These are phyloP conservation scores for Globisporangium rhizosaccharum DNA, from an alignment of 352 stramenopile species.

Conservation along the genomic window DNA sequence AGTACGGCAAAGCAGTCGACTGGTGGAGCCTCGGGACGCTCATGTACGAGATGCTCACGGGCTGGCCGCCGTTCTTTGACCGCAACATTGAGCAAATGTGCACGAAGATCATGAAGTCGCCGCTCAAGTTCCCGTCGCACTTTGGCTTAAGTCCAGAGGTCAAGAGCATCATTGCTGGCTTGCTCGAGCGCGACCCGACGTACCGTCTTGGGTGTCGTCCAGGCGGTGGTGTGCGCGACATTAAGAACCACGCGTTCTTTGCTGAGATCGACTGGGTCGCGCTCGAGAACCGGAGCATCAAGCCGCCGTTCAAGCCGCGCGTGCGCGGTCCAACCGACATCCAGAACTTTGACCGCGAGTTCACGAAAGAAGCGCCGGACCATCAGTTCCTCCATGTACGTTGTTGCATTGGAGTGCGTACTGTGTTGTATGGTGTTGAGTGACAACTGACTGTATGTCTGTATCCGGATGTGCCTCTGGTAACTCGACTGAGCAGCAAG, in stretches of 20 bases:
- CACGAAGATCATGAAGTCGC: constrained; percentile 88
- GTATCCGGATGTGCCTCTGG: background rate
- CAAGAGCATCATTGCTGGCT: constrained; percentile 72
- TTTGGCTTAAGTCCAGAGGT: constrained; percentile 71
- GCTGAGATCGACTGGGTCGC: constrained; percentile 68
- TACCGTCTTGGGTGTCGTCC: constrained; percentile 71
- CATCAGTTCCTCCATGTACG: constrained; percentile 59
- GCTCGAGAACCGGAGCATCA: constrained; percentile 62
- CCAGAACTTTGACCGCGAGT: constrained; percentile 88
- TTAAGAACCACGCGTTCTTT: constrained; percentile 83
- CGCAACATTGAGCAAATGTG: constrained; percentile 90
- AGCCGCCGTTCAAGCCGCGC: constrained; percentile 84
- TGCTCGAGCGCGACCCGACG: constrained; percentile 66
- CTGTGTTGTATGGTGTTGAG: background rate
- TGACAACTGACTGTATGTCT: constrained; percentile 2
- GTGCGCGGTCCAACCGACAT: constrained; percentile 75
- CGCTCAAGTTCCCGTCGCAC: constrained; percentile 83
- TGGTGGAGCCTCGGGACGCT: constrained; percentile 93
- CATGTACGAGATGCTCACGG: constrained; percentile 94
- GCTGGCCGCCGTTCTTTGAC: constrained; percentile 91
- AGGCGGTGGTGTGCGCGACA: constrained; percentile 57
- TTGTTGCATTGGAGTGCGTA: constrained; percentile 12
- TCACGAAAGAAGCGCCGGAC: constrained; percentile 80
- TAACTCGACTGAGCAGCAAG: constrained; percentile 36
- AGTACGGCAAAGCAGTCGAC: constrained; percentile 91